A percentile compares a stretch with the other conserved stretches of the same genome.
These are phyloP conservation scores for Quercus phellos DNA, from an alignment of 331 rosid genomes.

Conservation along the genomic window DNA sequence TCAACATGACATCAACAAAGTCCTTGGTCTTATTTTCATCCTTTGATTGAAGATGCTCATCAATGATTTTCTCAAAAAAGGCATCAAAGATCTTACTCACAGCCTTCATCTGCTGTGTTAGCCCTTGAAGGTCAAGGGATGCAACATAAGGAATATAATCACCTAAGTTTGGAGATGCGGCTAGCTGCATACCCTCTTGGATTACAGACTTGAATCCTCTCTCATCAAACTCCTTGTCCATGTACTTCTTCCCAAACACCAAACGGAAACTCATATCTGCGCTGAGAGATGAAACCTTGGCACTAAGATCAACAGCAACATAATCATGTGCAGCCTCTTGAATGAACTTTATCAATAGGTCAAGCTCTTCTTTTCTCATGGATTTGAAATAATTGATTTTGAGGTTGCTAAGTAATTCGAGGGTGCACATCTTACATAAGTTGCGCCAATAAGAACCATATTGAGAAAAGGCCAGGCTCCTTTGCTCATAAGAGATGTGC, in stretches of 20 bases:
- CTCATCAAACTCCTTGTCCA: conserved; percentile 37
- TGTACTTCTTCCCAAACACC: conserved; percentile 53
- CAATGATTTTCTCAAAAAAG: conserved; percentile 42
- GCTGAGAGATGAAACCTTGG: conserved; percentile 27
- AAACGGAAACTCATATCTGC: conserved; percentile 42
- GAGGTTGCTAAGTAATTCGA: conserved; percentile 40
- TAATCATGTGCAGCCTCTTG: conserved; percentile 21
- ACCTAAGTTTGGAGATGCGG: conserved; percentile 35
- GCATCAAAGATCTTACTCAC: conserved; percentile 35
- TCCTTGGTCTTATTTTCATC: conserved; percentile 30
- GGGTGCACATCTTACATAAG: conserved; percentile 57
- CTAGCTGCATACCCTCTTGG: conserved; percentile 30
- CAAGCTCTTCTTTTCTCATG: conserved; percentile 47
- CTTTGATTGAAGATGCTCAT: conserved; percentile 34
- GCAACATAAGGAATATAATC: conserved; percentile 51
- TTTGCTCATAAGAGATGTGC: conserved; percentile 37
- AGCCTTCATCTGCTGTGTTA: too few relatives aligned
- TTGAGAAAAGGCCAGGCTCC: conserved; percentile 20
- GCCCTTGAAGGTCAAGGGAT: conserved; percentile 54
- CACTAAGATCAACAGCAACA: conserved; percentile 39
- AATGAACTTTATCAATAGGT: conserved; percentile 21
- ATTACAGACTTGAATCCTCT: conserved; percentile 46
- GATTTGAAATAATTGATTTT: conserved; percentile 36
- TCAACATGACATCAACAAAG: conserved; percentile 61
- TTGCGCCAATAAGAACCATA: conserved; percentile 65